A percentile compares a stretch with the other conserved stretches of the same genome.
Evolutionary conservation across 1,139 yeast species (phyloP).

Genomic region (Lodderomyces orthopsilosis): DNA sequence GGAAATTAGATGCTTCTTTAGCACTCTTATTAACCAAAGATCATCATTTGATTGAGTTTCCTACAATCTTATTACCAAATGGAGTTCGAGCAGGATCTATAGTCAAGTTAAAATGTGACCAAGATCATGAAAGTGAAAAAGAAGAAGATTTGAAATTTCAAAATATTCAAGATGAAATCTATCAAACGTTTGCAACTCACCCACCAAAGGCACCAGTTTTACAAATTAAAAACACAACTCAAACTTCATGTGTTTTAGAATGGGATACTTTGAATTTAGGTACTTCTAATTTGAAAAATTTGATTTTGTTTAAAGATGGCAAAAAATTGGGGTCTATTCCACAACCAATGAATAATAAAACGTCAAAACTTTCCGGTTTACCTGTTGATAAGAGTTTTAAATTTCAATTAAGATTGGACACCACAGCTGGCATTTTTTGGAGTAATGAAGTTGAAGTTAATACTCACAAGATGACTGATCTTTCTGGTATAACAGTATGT

Average conservation of each 20-base stretch:
- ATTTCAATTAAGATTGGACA: slow-evolving; percentile 76
- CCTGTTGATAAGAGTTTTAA: slow-evolving; percentile 81
- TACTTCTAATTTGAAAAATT: slow-evolving; percentile 73
- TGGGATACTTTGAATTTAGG: slow-evolving; percentile 90
- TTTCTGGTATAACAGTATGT: slow-evolving; percentile 90
- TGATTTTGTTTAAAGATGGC: slow-evolving; percentile 77
- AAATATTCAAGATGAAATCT: slow-evolving; percentile 69
- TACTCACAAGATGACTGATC: slow-evolving; percentile 95
- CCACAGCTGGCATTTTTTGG: slow-evolving; percentile 82
- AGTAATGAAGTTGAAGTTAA: slow-evolving; percentile 68
- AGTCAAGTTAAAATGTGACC: slow-evolving; percentile 79
- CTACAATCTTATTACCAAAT: slow-evolving; percentile 86
- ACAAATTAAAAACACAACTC: slow-evolving; percentile 75
- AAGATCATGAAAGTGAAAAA: slow-evolving; percentile 68
- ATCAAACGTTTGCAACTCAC: slow-evolving; percentile 66
- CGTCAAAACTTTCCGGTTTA: slow-evolving; percentile 87
- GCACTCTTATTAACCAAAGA: slow-evolving; percentile 88
- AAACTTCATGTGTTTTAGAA: slow-evolving; percentile 89
- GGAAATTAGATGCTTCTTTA: slow-evolving; percentile 91
- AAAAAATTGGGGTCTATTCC: slow-evolving; percentile 83
- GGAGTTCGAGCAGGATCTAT: slow-evolving; percentile 95
- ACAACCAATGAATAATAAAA: slow-evolving; percentile 72
- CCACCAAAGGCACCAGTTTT: slow-evolving; percentile 75
- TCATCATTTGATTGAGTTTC: slow-evolving; percentile 94
- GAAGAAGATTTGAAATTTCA: slow-evolving; percentile 59